These are phyloP conservation scores for Trichoderma semiorbis DNA, from an alignment of 2,329 filamentous ascomycete genomes.

Conservation along the genomic window DNA sequence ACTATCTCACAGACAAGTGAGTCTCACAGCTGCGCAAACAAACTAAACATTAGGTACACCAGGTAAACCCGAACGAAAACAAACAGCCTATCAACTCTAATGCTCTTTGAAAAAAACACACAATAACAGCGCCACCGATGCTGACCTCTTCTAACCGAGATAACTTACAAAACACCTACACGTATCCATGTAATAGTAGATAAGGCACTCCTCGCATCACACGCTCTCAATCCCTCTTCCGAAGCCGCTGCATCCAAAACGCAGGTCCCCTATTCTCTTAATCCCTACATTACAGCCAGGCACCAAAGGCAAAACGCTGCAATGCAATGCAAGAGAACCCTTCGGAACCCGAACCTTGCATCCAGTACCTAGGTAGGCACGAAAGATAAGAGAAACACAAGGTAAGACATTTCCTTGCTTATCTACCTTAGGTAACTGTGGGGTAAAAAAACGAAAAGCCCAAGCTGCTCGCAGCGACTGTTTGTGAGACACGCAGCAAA, in stretches of 20 bases:
- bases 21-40: neutral
- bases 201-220: neutral
- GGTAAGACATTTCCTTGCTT: neutral
- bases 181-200: neutral
- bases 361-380: neutral
- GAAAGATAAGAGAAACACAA: neutral
- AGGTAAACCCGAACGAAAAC: neutral
- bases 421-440: neutral
- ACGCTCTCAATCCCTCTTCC: neutral
- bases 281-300: neutral
- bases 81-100: neutral
- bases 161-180: neutral
- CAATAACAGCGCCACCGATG: too few species aligned
- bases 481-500: neutral
- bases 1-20: neutral
- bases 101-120: too few species aligned
- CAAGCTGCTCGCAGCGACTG: neutral
- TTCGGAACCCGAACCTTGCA: neutral
- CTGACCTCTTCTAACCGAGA: too few species aligned
- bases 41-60: neutral
- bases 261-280: neutral
- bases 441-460: too few species aligned
- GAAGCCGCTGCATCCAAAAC: neutral
- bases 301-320: neutral
- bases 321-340: neutral